These are phyloP conservation scores for Lanmaoa rubissima DNA, from an alignment of 768 basidiomycete genomes.

Conservation along the genomic window DNA sequence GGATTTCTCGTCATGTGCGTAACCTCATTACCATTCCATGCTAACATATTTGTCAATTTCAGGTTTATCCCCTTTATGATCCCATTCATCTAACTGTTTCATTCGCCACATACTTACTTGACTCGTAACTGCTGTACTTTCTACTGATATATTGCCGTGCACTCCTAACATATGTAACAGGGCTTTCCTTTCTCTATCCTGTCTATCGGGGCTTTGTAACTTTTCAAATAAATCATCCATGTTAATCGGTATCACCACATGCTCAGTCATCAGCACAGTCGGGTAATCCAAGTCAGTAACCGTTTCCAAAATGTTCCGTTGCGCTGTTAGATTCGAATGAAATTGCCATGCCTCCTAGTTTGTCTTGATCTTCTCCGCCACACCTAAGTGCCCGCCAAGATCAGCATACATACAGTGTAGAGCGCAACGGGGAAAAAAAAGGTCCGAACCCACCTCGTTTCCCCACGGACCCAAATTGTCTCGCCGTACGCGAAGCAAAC, in stretches of 20 bases:
- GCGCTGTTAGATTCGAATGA: not conserved
- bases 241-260: conserved; percentile 3
- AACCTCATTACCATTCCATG: not conserved
- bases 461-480: conserved; percentile 48
- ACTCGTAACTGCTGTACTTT: not conserved
- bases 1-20: conserved; percentile 6
- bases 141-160: not conserved
- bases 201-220: conserved; percentile 15
- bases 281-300: conserved; percentile 1
- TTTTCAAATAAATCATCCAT: conserved; percentile 1
- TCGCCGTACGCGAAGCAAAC: conserved; percentile 63
- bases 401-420: not conserved
- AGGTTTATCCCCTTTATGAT: not conserved
- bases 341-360: conserved; percentile 2
- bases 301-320: not conserved
- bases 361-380: conserved; percentile 29
- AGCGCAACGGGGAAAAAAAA: not conserved
- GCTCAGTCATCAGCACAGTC: not conserved
- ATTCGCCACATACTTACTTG: not conserved
- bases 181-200: conserved; percentile 3
- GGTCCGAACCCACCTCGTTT: conserved; percentile 14
- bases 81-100: not conserved
- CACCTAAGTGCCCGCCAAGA: not conserved
- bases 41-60: not conserved
- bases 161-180: not conserved